A percentile compares a stretch with the other conserved stretches of the same genome.
phyloP scores from a whole-genome alignment of 176 grass and related monocot genomes.

The Oryza punctata region DNA sequence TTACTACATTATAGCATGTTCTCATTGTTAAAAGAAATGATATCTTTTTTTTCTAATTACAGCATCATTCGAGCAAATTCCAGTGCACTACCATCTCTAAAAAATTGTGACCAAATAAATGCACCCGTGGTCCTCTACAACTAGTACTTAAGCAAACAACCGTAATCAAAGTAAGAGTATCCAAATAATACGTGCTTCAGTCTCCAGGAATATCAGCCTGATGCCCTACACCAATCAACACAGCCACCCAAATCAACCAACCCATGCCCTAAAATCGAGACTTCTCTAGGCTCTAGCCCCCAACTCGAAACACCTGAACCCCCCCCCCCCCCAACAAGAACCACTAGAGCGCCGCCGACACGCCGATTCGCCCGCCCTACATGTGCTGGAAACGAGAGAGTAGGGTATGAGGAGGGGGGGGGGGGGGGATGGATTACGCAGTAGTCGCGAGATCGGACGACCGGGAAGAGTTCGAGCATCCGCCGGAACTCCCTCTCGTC shows the following conservation, averaged over 20 bases:
- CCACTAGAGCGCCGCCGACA: background rate
- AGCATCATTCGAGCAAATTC: background rate
- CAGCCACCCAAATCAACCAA: background rate
- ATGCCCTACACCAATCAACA: background rate
- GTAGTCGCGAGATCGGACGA: conserved; percentile 76
- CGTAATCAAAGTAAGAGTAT: conserved; percentile 7
- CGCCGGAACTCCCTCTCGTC: conserved; percentile 86
- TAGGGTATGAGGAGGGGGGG: background rate
- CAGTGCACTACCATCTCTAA: background rate
- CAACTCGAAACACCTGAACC: conserved; percentile 4
- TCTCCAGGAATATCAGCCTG: background rate
- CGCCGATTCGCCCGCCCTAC: background rate
- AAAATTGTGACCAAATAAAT: background rate
- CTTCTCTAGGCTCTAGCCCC: background rate
- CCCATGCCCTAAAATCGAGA: background rate
- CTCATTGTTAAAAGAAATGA: background rate
- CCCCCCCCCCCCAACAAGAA: too few relatives aligned
- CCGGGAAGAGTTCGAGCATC: conserved; percentile 82
- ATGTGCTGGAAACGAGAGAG: background rate
- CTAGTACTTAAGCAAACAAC: too few relatives aligned
- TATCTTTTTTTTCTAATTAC: too few relatives aligned
- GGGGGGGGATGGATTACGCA: conserved; percentile 57
- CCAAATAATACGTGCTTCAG: background rate
- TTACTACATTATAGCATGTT: background rate
- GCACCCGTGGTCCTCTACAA: background rate